These are phyloP conservation scores for Conidiobolus incongruus DNA, from an alignment of 371 early-diverging fungal species.

Conservation along the genomic window DNA sequence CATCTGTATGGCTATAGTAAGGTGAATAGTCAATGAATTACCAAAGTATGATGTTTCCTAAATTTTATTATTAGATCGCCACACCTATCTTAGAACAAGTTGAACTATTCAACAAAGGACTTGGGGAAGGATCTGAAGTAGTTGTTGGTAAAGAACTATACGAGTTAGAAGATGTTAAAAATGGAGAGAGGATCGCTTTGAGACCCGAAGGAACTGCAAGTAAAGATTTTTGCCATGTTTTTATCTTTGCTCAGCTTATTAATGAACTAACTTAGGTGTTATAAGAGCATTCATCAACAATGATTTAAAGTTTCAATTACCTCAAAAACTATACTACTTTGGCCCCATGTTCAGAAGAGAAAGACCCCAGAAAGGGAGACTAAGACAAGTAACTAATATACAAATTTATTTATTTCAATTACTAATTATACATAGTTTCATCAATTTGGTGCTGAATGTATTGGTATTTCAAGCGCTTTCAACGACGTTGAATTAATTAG, in stretches of 20 bases:
- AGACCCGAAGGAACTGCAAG: slow-evolving; percentile 44
- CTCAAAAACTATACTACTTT: slow-evolving; percentile 21
- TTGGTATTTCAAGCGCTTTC: slow-evolving; percentile 18
- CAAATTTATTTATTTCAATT: neutral
- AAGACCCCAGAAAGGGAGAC: slow-evolving; percentile 33
- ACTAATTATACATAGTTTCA: slow-evolving; percentile 19
- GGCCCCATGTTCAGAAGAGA: slow-evolving; percentile 45
- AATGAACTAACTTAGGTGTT: neutral
- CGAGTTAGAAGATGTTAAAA: slow-evolving; percentile 22
- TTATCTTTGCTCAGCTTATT: neutral
- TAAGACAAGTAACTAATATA: slow-evolving; percentile 17
- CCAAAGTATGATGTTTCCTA: no score
- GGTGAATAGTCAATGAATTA: no score
- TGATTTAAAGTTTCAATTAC: slow-evolving; percentile 15
- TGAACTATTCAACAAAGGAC: slow-evolving; percentile 24
- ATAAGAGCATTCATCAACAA: slow-evolving; percentile 13
- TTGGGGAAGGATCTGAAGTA: slow-evolving; percentile 28
- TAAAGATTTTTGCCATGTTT: neutral
- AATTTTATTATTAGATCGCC: slow-evolving; percentile 10
- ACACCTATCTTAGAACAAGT: slow-evolving; percentile 37
- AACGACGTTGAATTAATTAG: slow-evolving; percentile 28
- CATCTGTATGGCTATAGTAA: neutral
- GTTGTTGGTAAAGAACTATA: slow-evolving; percentile 39
- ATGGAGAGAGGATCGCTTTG: slow-evolving; percentile 20
- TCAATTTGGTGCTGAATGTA: slow-evolving; percentile 32